phyloP scores from a whole-genome alignment of 129 eudicot species.

The Flaveria bidentis region DNA sequence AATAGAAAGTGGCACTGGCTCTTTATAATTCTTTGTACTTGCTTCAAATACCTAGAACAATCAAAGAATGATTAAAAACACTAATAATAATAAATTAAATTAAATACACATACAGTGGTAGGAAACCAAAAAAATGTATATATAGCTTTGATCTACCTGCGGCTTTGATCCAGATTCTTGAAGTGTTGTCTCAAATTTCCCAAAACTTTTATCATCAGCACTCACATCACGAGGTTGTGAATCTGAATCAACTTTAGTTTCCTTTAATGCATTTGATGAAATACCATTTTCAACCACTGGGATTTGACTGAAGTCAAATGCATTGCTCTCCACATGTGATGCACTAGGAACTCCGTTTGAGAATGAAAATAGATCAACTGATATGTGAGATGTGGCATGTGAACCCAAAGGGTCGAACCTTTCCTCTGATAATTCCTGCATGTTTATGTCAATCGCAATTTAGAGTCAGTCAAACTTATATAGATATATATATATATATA shows the following conservation, averaged over 20 bases:
- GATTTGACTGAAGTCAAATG: constrained; percentile 38
- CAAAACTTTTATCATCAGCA: constrained; percentile 59
- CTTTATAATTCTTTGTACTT: constrained; percentile 38
- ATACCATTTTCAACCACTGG: constrained; percentile 32
- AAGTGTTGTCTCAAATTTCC: constrained; percentile 55
- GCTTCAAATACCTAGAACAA: constrained; percentile 49
- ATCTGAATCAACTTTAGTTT: constrained; percentile 31
- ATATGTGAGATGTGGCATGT: constrained; percentile 24
- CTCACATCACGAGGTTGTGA: constrained; percentile 32
- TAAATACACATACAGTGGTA: neutral
- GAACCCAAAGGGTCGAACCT: constrained; percentile 37
- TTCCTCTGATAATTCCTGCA: constrained; percentile 39
- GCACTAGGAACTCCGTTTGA: constrained; percentile 38
- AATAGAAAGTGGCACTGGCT: constrained; percentile 66
- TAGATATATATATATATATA: neutral
- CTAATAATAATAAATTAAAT: constrained; percentile 5
- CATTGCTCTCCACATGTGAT: constrained; percentile 37
- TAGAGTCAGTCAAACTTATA: constrained; percentile 19
- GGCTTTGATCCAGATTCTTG: constrained; percentile 42
- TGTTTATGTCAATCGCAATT: constrained; percentile 17
- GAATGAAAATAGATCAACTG: constrained; percentile 49
- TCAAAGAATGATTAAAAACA: constrained; percentile 20
- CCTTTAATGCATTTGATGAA: constrained; percentile 37
- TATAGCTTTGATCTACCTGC: constrained; percentile 38
- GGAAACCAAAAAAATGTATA: constrained; percentile 1